Percentiles rank a stretch among this genome's conserved stretches.
Evolutionary conservation across 2,329 filamentous ascomycete genomes (phyloP).

Genomic region (Ambrosiella beaveri): DNA sequence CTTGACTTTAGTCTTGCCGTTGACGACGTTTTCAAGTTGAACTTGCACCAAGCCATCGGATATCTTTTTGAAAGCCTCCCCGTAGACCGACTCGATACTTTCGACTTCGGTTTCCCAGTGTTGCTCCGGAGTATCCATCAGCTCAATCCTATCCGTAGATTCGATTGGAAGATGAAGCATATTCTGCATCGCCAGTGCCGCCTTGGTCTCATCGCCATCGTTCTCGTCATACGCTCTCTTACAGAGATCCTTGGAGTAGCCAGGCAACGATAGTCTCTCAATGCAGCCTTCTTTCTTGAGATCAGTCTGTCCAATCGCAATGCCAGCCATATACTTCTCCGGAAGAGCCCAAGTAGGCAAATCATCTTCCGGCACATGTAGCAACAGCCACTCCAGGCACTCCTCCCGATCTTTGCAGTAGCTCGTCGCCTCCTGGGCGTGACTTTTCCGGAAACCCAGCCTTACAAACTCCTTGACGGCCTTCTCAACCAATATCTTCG

Average conservation of each 20-base stretch:
- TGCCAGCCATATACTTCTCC: slow-evolving; percentile 77
- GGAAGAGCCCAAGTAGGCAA: slow-evolving; percentile 84
- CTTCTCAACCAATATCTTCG: slow-evolving; percentile 33
- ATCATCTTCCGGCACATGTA: slow-evolving; percentile 94
- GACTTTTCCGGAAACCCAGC: slow-evolving; percentile 78
- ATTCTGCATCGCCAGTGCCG: slow-evolving; percentile 64
- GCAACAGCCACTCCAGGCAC: slow-evolving; percentile 84
- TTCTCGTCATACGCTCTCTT: slow-evolving; percentile 56
- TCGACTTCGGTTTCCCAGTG: slow-evolving; percentile 74
- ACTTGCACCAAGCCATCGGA: slow-evolving; percentile 53
- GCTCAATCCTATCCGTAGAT: slow-evolving; percentile 22
- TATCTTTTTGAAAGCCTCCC: slow-evolving; percentile 47
- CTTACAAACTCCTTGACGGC: slow-evolving; percentile 57
- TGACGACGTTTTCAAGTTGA: slow-evolving; percentile 38
- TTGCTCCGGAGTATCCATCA: slow-evolving; percentile 37
- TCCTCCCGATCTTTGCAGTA: slow-evolving; percentile 87
- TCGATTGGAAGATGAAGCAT: slow-evolving; percentile 19
- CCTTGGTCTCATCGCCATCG: slow-evolving; percentile 53
- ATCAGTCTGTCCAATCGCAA: slow-evolving; percentile 70
- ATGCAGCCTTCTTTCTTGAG: slow-evolving; percentile 66
- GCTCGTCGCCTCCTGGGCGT: slow-evolving; percentile 71
- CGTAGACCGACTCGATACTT: slow-evolving; percentile 74
- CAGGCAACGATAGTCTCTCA: slow-evolving; percentile 62
- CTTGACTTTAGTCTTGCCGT: slow-evolving; percentile 34
- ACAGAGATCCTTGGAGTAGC: slow-evolving; percentile 75